Evolutionary conservation across 352 stramenopile species (phyloP).

Genomic region (Phytophthora fragariae): DNA sequence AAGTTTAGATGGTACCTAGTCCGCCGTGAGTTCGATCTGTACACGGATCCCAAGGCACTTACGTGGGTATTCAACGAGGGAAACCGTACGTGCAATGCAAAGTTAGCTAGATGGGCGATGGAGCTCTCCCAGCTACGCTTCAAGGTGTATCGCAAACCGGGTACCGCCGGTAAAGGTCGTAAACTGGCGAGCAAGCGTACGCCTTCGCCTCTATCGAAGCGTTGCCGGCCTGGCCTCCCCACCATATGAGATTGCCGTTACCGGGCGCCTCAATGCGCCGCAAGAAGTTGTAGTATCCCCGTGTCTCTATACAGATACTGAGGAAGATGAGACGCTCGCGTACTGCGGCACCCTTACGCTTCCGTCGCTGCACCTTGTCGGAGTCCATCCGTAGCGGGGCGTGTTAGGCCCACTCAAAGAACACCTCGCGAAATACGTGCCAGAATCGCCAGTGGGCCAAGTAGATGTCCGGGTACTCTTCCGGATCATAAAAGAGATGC

Average conservation of each 20-base stretch:
- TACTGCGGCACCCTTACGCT: background rate
- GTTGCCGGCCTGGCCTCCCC: background rate
- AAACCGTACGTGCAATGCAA: too few relatives aligned
- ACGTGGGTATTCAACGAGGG: too few relatives aligned
- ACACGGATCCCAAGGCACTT: too few relatives aligned
- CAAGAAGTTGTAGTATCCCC: background rate
- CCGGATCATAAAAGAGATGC: background rate
- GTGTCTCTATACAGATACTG: background rate
- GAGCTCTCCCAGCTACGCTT: too few relatives aligned
- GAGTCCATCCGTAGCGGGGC: background rate
- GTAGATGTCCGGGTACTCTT: background rate
- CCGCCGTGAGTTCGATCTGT: too few relatives aligned
- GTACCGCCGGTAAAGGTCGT: background rate
- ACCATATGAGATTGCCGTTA: background rate
- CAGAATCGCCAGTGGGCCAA: background rate
- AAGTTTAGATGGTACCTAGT: too few relatives aligned
- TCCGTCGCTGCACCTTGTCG: background rate
- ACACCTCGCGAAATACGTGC: background rate
- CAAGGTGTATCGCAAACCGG: too few relatives aligned
- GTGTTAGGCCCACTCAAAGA: background rate
- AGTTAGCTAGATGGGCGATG: too few relatives aligned
- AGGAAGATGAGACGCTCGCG: background rate
- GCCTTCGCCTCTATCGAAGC: background rate
- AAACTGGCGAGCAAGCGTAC: fast-evolving
- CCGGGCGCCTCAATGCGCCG: background rate